Evolutionary conservation across 164 flowering plant species (phyloP).

Genomic region (Liquidambar formosana): DNA sequence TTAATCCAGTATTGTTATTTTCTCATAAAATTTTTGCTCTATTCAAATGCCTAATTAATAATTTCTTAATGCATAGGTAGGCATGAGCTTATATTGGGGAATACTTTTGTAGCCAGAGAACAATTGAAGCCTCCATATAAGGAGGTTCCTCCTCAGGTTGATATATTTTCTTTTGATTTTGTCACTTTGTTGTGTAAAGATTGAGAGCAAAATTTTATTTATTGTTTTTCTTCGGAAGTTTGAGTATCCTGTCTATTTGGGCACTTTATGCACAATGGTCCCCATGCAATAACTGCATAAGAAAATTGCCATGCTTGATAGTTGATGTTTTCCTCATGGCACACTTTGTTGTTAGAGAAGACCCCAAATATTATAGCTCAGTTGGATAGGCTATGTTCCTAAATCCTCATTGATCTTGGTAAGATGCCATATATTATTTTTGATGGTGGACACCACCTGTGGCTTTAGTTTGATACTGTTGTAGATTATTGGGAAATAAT

Average conservation of each 20-base stretch:
- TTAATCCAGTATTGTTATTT: background rate
- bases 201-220: background rate
- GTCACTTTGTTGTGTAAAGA: background rate
- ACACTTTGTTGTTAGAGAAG: background rate
- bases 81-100: conserved; percentile 82
- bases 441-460: background rate
- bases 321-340: background rate
- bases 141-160: conserved; percentile 92
- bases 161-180: background rate
- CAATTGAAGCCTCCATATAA: conserved; percentile 57
- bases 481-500: background rate
- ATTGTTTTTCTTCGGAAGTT: background rate
- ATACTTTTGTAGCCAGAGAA: conserved; percentile 54
- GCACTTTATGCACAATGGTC: background rate
- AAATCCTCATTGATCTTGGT: background rate
- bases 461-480: background rate
- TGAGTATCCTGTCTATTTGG: background rate
- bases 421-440: background rate
- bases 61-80: conserved; percentile 57
- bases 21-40: background rate
- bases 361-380: background rate
- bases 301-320: background rate
- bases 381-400: background rate
- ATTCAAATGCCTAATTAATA: background rate
- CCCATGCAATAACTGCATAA: background rate